A percentile compares a stretch with the other conserved stretches of the same genome.
Evolutionary conservation across 208 protist species (phyloP).

Genomic region (Acanthamoeba triangularis): DNA sequence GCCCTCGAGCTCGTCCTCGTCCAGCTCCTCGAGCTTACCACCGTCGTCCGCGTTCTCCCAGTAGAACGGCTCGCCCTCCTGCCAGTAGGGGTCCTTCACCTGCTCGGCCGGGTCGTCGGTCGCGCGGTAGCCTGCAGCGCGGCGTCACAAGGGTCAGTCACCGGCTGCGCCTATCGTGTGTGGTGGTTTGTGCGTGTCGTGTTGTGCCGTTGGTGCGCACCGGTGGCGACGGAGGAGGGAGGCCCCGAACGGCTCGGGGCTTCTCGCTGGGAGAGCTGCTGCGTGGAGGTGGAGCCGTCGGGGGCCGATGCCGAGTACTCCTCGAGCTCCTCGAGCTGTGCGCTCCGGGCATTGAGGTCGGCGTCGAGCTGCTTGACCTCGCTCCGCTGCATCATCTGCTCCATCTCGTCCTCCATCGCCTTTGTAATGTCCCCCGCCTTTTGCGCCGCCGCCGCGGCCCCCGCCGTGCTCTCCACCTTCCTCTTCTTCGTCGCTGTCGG

Average conservation of each 20-base stretch:
- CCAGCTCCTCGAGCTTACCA: slow-evolving; percentile 37
- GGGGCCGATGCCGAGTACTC: neutral
- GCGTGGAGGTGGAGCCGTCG: slow-evolving; percentile 12
- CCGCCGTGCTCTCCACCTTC: slow-evolving; percentile 23
- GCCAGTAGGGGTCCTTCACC: slow-evolving; percentile 65
- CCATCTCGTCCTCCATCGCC: slow-evolving; percentile 68
- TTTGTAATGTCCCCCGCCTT: slow-evolving; percentile 18
- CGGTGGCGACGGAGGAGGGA: neutral
- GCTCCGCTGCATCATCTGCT: slow-evolving; percentile 39
- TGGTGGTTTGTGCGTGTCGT: neutral
- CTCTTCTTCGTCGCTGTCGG: neutral
- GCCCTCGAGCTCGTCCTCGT: slow-evolving; percentile 64
- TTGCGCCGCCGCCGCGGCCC: neutral
- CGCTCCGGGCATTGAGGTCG: neutral
- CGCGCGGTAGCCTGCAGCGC: neutral
- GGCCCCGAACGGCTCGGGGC: neutral
- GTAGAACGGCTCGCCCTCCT: slow-evolving; percentile 68
- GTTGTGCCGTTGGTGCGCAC: too few relatives aligned
- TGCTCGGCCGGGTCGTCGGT: slow-evolving; percentile 34
- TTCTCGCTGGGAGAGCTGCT: neutral
- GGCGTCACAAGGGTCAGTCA: neutral
- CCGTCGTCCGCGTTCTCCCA: slow-evolving; percentile 62
- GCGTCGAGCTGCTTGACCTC: slow-evolving; percentile 31
- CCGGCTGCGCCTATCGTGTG: neutral
- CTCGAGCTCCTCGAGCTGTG: neutral